phyloP scores from a whole-genome alignment of 192 early-diverging fungal genomes.

The Coemansia sp. region DNA sequence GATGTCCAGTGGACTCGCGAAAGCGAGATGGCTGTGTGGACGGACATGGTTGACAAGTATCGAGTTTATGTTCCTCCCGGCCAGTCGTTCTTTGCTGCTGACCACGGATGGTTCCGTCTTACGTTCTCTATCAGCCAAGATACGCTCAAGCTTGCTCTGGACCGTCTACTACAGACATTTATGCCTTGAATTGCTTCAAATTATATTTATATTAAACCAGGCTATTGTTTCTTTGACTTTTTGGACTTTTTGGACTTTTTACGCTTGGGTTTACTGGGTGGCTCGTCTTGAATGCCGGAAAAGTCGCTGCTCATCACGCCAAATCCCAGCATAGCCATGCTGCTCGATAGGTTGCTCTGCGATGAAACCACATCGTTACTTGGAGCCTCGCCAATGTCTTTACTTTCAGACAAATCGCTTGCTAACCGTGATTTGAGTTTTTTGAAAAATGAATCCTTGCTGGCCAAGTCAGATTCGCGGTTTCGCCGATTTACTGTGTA shows the following conservation, averaged over 20 bases:
- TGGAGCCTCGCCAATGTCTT: neutral
- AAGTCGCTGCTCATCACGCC: conserved; percentile 19
- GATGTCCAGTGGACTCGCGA: conserved; percentile 32
- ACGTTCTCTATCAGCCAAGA: conserved; percentile 57
- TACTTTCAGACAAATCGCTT: neutral
- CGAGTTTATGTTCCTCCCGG: conserved; percentile 70
- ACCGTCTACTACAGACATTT: conserved; percentile 38
- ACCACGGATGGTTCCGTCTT: conserved; percentile 66
- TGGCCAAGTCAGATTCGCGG: conserved; percentile 18
- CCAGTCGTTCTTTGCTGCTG: conserved; percentile 60
- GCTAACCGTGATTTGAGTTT: conserved; percentile 22
- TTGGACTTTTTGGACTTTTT: conserved; percentile 7
- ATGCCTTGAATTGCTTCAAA: neutral
- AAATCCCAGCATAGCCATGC: conserved; percentile 20
- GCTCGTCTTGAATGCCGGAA: neutral
- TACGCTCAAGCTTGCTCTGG: conserved; percentile 52
- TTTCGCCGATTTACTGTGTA: conserved; percentile 40
- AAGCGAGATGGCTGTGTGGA: conserved; percentile 56
- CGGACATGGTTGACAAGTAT: conserved; percentile 43
- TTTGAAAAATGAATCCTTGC: conserved; percentile 39
- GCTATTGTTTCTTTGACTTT: conserved; percentile 3
- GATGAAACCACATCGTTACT: neutral
- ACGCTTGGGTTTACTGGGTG: neutral
- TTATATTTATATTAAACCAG: too few relatives aligned
- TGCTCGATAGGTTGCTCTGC: neutral